phyloP scores from a whole-genome alignment of 805 yeast genomes.

The Peterozyma toletana region DNA sequence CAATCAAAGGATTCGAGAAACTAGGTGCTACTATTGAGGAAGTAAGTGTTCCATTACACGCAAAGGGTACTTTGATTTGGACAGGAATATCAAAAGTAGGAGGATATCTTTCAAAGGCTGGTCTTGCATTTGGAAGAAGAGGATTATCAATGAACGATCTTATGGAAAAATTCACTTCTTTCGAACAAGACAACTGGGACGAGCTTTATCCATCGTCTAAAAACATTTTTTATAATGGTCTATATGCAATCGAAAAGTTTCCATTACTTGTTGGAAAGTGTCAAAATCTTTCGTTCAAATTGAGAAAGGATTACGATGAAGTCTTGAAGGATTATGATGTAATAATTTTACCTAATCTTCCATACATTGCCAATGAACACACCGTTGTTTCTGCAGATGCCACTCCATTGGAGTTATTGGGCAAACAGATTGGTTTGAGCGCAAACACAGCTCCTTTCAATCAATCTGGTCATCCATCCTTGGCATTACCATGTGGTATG shows the following conservation, averaged over 20 bases:
- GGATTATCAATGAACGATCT: constrained; percentile 10
- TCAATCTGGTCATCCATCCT: constrained; percentile 29
- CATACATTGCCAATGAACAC: constrained; percentile 21
- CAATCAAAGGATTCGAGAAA: constrained; percentile 19
- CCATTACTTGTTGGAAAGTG: constrained; percentile 27
- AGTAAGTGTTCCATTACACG: constrained; percentile 26
- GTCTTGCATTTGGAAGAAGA: constrained; percentile 7
- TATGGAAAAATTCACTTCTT: constrained; percentile 4
- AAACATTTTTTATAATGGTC: no score
- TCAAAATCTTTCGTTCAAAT: constrained; percentile 23
- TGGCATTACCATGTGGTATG: constrained; percentile 26
- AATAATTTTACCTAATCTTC: constrained; percentile 24
- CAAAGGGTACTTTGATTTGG: constrained; percentile 30
- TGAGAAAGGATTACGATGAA: constrained; percentile 22
- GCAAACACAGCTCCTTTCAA: constrained; percentile 28
- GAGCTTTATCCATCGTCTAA: no score
- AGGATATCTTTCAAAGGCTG: constrained; percentile 12
- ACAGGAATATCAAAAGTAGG: constrained; percentile 22
- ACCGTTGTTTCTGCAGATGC: constrained; percentile 13
- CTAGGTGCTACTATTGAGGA: constrained; percentile 27
- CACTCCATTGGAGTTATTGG: constrained; percentile 17
- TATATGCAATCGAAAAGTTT: constrained; percentile 14
- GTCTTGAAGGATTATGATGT: constrained; percentile 23
- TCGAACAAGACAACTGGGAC: neutral
- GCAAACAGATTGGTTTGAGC: constrained; percentile 24